phyloP scores from a whole-genome alignment of 2,329 filamentous ascomycete species.

The Penicillium sp. region DNA sequence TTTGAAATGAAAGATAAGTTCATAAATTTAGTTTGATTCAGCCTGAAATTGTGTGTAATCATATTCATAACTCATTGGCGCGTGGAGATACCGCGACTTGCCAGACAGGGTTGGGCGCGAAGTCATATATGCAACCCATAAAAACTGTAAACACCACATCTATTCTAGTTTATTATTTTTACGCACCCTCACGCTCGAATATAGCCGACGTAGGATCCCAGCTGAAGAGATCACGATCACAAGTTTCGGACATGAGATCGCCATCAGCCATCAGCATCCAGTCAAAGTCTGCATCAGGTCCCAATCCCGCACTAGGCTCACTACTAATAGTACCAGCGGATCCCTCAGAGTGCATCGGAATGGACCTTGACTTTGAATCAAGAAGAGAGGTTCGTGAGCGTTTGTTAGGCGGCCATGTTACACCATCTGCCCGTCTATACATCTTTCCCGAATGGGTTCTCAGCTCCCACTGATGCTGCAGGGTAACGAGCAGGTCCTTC shows the following conservation, averaged over 20 bases:
- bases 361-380: no score
- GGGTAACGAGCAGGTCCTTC: constrained; percentile 13
- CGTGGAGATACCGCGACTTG: no score
- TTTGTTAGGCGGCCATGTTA: not conserved
- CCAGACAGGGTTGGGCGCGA: no score
- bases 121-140: no score
- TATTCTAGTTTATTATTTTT: no score
- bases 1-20: no score
- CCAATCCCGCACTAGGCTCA: not conserved
- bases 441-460: constrained; percentile 3
- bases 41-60: no score
- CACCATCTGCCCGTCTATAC: not conserved
- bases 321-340: not conserved
- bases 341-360: not conserved
- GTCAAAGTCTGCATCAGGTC: not conserved
- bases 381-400: not conserved
- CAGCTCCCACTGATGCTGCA: constrained; percentile 18
- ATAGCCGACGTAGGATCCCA: not conserved
- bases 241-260: not conserved
- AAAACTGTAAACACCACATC: no score
- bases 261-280: constrained; percentile 1
- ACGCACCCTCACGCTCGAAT: not conserved
- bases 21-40: no score
- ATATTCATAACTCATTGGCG: no score
- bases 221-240: constrained; percentile 1